These are phyloP conservation scores for Aquilaria agallochum DNA, from an alignment of 441 rosid genomes.

Conservation along the genomic window DNA sequence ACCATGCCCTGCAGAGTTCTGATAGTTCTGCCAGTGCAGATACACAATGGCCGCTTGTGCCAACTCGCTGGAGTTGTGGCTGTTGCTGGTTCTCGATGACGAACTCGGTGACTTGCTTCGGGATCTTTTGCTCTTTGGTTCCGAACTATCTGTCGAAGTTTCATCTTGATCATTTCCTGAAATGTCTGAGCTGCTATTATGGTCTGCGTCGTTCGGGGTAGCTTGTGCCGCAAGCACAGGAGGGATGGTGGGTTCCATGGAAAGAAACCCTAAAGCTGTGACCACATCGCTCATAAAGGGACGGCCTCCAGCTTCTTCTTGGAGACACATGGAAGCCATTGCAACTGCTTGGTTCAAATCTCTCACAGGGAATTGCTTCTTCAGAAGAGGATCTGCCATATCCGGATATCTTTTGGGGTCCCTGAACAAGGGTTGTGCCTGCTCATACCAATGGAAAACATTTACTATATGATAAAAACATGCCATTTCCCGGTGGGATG, in stretches of 20 bases:
- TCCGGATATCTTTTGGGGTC: conserved; percentile 71
- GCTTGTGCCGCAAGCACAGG: too few relatives aligned
- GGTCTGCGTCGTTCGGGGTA: too few relatives aligned
- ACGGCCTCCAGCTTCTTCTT: conserved; percentile 74
- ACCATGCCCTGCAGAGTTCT: too few relatives aligned
- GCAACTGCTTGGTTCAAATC: conserved; percentile 84
- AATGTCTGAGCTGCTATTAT: too few relatives aligned
- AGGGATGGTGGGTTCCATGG: conserved; percentile 5
- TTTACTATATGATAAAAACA: background rate
- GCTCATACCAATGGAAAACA: background rate
- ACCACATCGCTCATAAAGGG: conserved; percentile 81
- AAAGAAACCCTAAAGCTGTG: conserved; percentile 65
- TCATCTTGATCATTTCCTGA: too few relatives aligned
- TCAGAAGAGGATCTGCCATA: conserved; percentile 72
- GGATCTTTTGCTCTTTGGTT: too few relatives aligned
- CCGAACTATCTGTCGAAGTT: too few relatives aligned
- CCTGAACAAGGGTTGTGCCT: conserved; percentile 79
- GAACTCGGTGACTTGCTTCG: too few relatives aligned
- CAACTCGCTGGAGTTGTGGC: too few relatives aligned
- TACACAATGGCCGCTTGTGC: too few relatives aligned
- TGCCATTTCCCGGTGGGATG: background rate
- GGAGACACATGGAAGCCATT: conserved; percentile 85
- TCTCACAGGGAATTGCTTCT: conserved; percentile 44
- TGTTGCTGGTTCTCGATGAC: too few relatives aligned
- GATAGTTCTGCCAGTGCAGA: too few relatives aligned